A percentile compares a stretch with the other conserved stretches of the same genome.
phyloP scores from a whole-genome alignment of 2,329 filamentous ascomycete species.

The Nothopassalora personata region DNA sequence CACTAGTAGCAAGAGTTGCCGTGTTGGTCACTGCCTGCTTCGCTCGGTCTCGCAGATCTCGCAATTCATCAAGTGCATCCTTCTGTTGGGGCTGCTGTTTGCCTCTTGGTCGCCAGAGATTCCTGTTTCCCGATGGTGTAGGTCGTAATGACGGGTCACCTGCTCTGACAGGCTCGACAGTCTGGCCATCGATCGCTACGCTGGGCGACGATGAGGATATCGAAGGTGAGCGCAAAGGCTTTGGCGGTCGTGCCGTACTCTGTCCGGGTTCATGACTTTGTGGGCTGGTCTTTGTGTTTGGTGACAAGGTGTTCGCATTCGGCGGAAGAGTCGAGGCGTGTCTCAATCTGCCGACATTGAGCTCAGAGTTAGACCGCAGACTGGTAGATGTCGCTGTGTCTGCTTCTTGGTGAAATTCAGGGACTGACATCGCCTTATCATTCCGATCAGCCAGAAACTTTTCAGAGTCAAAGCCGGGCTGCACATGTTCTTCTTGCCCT shows the following conservation, averaged over 20 bases:
- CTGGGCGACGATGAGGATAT: constrained; percentile 24
- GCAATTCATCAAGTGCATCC: constrained; percentile 29
- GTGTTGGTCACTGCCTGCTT: not conserved
- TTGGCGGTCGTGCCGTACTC: constrained; percentile 1
- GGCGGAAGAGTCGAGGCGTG: constrained; percentile 14
- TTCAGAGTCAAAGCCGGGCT: not conserved
- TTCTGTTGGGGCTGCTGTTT: constrained; percentile 11
- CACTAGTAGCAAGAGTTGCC: not conserved
- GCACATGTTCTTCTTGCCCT: constrained; percentile 19
- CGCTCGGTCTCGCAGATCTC: constrained; percentile 25
- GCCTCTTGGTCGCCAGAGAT: constrained; percentile 17
- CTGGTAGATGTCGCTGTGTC: constrained; percentile 17
- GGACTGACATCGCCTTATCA: constrained; percentile 26
- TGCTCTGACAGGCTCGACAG: constrained; percentile 23
- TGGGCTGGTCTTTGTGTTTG: constrained; percentile 2
- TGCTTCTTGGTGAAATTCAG: constrained; percentile 12
- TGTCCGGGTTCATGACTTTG: not conserved
- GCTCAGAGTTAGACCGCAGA: constrained; percentile 18
- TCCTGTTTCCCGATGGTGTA: constrained; percentile 3
- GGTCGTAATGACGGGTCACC: constrained; percentile 20
- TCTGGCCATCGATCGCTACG: constrained; percentile 28
- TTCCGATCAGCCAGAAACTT: constrained; percentile 12
- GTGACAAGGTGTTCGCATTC: not conserved
- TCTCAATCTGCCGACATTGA: constrained; percentile 6
- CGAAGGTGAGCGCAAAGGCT: constrained; percentile 27